Evolutionary conservation across 2,329 filamentous ascomycete species (phyloP).

Genomic region (Colletotrichum liaoningense): DNA sequence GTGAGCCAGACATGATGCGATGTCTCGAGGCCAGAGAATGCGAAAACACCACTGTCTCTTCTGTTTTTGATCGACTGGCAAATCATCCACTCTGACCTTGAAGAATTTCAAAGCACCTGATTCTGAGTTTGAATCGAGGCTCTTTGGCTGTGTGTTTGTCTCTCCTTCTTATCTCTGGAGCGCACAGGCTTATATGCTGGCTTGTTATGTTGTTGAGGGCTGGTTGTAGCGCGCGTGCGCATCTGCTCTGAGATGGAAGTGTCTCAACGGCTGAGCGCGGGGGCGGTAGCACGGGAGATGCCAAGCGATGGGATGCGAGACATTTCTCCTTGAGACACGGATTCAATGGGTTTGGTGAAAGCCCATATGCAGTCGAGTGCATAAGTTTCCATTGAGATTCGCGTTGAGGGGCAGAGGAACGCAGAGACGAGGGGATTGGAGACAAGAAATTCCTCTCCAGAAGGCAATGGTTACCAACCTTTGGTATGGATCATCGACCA

Average conservation of each 20-base stretch:
- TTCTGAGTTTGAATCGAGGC: background rate
- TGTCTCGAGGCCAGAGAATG: background rate
- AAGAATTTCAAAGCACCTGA: background rate
- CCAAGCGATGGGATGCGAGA: background rate
- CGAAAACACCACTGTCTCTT: background rate
- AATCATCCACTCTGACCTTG: background rate
- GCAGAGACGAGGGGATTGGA: too few relatives aligned
- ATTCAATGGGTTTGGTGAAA: too few relatives aligned
- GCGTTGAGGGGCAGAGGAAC: conserved; percentile 3
- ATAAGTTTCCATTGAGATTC: background rate
- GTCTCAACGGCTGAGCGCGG: conserved; percentile 24
- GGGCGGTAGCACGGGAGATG: background rate
- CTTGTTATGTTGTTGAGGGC: conserved; percentile 23
- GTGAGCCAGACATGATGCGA: background rate
- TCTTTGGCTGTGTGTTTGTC: background rate
- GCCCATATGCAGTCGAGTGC: too few relatives aligned
- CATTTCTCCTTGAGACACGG: background rate
- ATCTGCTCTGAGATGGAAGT: conserved; percentile 10
- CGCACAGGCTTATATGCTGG: background rate
- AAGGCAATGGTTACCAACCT: background rate
- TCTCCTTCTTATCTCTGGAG: background rate
- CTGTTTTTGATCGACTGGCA: background rate
- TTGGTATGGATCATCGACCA: background rate
- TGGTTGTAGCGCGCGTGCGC: background rate
- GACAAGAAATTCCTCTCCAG: conserved; percentile 2